A percentile compares a stretch with the other conserved stretches of the same genome.
These are phyloP conservation scores for Trifolium dubium DNA, from an alignment of 306 rosid species.

Conservation along the genomic window DNA sequence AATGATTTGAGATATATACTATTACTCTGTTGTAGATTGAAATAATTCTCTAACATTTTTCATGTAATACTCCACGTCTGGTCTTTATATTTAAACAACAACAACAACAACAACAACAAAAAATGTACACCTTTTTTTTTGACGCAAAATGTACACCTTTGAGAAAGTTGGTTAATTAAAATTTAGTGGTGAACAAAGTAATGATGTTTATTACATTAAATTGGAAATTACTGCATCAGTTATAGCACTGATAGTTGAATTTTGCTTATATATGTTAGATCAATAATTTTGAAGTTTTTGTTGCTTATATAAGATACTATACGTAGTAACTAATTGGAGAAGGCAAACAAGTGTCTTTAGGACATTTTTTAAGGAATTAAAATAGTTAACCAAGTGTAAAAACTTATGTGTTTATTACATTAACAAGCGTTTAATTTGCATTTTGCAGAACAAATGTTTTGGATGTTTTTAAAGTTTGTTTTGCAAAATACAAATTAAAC, in stretches of 20 bases:
- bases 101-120: too few relatives aligned
- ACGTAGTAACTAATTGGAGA: not conserved
- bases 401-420: not conserved
- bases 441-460: too few relatives aligned
- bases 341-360: too few relatives aligned
- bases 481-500: too few relatives aligned
- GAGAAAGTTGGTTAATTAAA: not conserved
- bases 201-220: too few relatives aligned
- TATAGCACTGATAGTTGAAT: not conserved
- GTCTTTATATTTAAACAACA: not conserved
- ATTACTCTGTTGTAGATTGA: not conserved
- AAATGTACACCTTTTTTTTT: too few relatives aligned
- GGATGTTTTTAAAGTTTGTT: too few relatives aligned
- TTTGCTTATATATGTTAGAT: too few relatives aligned
- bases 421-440: not conserved
- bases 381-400: too few relatives aligned
- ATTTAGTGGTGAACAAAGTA: not conserved
- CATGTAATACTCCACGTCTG: not conserved
- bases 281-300: not conserved
- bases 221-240: too few relatives aligned
- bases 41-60: not conserved
- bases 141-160: not conserved
- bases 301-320: not conserved
- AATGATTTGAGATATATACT: not conserved
- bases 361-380: not conserved